A percentile compares a stretch with the other conserved stretches of the same genome.
phyloP scores from a whole-genome alignment of 331 rosid species.

The Malus hybrid region DNA sequence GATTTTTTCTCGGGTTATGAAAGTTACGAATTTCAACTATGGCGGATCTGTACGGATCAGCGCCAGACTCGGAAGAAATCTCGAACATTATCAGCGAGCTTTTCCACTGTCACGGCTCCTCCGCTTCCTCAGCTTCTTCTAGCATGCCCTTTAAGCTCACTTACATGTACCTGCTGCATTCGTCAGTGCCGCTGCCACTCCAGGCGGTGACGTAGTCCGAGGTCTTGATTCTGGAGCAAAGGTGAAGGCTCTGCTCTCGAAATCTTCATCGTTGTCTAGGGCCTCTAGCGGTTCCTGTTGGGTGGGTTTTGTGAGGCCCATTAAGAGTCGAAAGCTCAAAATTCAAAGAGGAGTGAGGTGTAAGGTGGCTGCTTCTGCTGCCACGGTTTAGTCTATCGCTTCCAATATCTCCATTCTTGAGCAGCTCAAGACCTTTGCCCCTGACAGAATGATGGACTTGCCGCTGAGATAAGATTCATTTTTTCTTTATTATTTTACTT shows the following conservation, averaged over 20 bases:
- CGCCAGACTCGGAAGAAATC: conserved; percentile 52
- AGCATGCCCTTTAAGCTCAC: conserved; percentile 21
- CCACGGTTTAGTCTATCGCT: conserved; percentile 16
- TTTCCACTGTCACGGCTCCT: conserved; percentile 24
- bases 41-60: conserved; percentile 43
- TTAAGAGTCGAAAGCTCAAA: conserved; percentile 16
- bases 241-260: conserved; percentile 46
- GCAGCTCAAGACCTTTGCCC: conserved; percentile 52
- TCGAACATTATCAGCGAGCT: conserved; percentile 53
- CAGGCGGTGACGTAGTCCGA: neutral
- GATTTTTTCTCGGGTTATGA: neutral
- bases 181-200: conserved; percentile 14
- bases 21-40: conserved; percentile 3
- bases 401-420: conserved; percentile 22
- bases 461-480: too few relatives aligned
- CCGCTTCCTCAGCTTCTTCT: conserved; percentile 19
- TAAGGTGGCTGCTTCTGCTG: conserved; percentile 43
- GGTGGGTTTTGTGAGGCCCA: conserved; percentile 22
- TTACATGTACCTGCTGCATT: conserved; percentile 14
- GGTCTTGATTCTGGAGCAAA: conserved; percentile 23
- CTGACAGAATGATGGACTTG: conserved; percentile 34
- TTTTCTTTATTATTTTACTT: too few relatives aligned
- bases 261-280: conserved; percentile 36
- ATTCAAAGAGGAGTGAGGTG: conserved; percentile 59
- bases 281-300: conserved; percentile 13